phyloP scores from a whole-genome alignment of 352 stramenopile species.

The Pelagophyceae sp. region DNA sequence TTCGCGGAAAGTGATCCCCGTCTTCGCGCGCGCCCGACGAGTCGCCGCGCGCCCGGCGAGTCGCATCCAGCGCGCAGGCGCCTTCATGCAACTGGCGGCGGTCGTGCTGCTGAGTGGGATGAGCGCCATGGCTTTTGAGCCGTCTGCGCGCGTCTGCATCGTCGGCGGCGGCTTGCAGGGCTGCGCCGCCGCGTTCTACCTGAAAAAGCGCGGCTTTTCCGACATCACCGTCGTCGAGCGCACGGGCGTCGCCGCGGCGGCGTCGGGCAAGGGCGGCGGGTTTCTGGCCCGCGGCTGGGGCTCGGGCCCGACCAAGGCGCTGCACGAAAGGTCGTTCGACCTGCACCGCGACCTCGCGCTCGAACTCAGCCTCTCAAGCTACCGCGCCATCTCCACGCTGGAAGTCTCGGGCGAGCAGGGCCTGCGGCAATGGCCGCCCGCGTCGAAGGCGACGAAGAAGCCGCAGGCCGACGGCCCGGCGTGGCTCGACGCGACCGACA shows the following conservation, averaged over 20 bases:
- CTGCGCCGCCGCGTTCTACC: constrained; percentile 34
- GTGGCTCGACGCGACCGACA: constrained; percentile 52
- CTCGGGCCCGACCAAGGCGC: constrained; percentile 45
- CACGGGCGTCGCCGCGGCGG: constrained; percentile 50
- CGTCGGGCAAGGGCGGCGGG: constrained; percentile 66
- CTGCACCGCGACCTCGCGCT: constrained; percentile 58
- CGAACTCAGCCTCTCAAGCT: constrained; percentile 46
- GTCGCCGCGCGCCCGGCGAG: too few relatives aligned
- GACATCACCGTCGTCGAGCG: constrained; percentile 51
- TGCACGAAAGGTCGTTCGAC: constrained; percentile 65
- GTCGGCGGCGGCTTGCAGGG: constrained; percentile 31
- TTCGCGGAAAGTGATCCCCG: too few relatives aligned
- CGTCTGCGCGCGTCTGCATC: constrained; percentile 19
- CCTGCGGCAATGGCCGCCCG: constrained; percentile 29
- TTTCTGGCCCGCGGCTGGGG: constrained; percentile 69
- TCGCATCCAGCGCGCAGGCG: too few relatives aligned
- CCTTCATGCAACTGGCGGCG: too few relatives aligned
- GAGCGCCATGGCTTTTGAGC: background rate
- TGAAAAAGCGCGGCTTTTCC: constrained; percentile 30
- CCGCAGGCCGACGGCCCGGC: constrained; percentile 20
- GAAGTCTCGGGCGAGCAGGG: constrained; percentile 36
- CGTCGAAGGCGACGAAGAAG: constrained; percentile 17
- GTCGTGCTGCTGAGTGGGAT: background rate
- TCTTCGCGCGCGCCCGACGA: too few relatives aligned
- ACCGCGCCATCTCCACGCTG: constrained; percentile 63